Evolutionary conservation across 2,329 filamentous ascomycete species (phyloP), one percentile per base, ranked within the genome.

Genomic region (Septoria petroselini): DNA sequence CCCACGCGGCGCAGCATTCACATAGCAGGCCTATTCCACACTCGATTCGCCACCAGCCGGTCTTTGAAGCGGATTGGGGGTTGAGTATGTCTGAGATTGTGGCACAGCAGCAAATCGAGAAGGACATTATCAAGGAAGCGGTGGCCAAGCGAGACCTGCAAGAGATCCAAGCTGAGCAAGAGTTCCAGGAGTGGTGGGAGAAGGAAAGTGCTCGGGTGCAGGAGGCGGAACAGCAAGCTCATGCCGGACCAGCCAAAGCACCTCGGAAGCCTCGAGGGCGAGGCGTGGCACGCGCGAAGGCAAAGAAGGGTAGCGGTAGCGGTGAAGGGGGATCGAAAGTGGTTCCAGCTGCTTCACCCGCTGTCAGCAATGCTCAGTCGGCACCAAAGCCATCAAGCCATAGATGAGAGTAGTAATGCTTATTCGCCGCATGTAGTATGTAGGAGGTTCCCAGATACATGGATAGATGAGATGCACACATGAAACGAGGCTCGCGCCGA

Each of bases 151-250:
- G 91, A 48, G 93, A 88, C 56, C 73, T 98, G 23, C 84, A 94
- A 64, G 93, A 97, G 56, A 98, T 98, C 52, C 93, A 98, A 67
- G 83, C 93, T 58, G 93, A 98, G 70, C 93, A 98, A 65, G 89
- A 89, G 43, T 98, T 98, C 66, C 88, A 96, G 66, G 84, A 94
- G 66, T 95, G 91, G 90, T 95, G 90, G 90, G 88, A 94, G 58
- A 83, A 86, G 55, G 91, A 95, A 68, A 89, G 84, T 61, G 78
- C 78, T 52, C 77, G 86, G 21, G 80, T 85, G 30, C 62, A 65
- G 41, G 65, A 66, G 42, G 62, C 55, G 2, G 61, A 63, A 45
- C 53, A 54, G 35, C 45, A 49, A 21, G 48, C 34, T 27, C 42
- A 49, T n/a, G 55, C 55, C 14, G 45, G 33, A 35, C 34, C 57